Percentiles rank a stretch among this genome's conserved stretches.
phyloP scores from a whole-genome alignment of 2,329 filamentous ascomycete species.

The Colletotrichum incanum region DNA sequence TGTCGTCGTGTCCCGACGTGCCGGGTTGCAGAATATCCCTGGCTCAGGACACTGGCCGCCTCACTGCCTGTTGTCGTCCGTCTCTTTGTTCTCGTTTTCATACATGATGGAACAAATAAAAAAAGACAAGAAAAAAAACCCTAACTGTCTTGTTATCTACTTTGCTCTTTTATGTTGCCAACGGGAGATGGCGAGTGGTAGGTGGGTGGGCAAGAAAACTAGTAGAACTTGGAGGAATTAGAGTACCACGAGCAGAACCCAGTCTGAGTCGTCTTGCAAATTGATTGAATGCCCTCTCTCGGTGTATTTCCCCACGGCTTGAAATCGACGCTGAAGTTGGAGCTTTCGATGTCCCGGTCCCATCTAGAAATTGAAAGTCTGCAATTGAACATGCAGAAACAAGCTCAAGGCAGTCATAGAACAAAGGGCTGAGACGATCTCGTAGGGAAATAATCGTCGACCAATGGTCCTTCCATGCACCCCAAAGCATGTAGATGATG shows the following conservation, averaged over 20 bases:
- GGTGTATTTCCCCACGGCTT: not conserved
- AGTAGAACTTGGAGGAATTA: not conserved
- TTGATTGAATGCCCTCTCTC: not conserved
- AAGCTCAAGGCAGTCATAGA: not conserved
- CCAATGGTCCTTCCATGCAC: not conserved
- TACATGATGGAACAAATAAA: too few species aligned
- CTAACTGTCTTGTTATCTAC: too few species aligned
- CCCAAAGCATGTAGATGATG: not conserved
- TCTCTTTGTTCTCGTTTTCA: not conserved
- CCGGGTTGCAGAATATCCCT: too few species aligned
- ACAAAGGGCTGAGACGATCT: not conserved
- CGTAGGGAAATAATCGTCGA: not conserved
- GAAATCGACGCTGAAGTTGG: not conserved
- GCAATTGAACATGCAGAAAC: not conserved
- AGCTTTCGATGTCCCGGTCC: not conserved
- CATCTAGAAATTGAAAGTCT: not conserved
- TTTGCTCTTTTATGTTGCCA: not conserved
- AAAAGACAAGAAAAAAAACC: too few species aligned
- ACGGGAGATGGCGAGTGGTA: not conserved
- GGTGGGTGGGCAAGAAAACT: not conserved
- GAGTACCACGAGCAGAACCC: not conserved
- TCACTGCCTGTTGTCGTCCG: not conserved
- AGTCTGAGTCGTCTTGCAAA: not conserved
- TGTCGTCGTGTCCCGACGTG: constrained; percentile 1
- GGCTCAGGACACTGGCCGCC: not conserved